phyloP scores from a whole-genome alignment of 1,139 yeast genomes.

The Hemisphaericaspora xylofermentans region DNA sequence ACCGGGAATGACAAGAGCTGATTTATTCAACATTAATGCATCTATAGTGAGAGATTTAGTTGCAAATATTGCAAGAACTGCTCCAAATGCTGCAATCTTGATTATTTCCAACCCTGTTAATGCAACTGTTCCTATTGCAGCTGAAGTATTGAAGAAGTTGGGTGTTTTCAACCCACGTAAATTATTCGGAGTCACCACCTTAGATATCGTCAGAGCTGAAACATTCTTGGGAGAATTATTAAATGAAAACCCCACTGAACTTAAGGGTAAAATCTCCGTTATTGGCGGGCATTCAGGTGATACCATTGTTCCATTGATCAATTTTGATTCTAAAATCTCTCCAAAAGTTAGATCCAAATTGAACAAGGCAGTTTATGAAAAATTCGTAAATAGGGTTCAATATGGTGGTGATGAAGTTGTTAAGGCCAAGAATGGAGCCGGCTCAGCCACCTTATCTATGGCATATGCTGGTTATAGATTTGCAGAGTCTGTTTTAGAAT shows the following conservation, averaged over 20 bases:
- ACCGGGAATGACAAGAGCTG: conserved; percentile 81
- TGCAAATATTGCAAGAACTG: conserved; percentile 53
- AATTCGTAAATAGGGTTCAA: conserved; percentile 61
- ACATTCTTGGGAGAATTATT: conserved; percentile 54
- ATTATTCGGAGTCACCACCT: conserved; percentile 71
- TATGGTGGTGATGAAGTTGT: conserved; percentile 82
- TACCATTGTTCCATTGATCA: conserved; percentile 83
- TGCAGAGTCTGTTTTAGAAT: conserved; percentile 42
- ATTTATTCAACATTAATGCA: conserved; percentile 72
- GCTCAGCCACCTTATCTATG: conserved; percentile 78
- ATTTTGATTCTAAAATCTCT: conserved; percentile 2
- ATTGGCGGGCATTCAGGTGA: conserved; percentile 99
- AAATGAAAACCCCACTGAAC: conserved; percentile 32
- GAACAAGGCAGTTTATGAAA: conserved; percentile 1
- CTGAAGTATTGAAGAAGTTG: conserved; percentile 60
- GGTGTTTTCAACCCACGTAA: conserved; percentile 64
- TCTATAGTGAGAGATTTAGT: conserved; percentile 63
- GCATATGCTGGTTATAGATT: conserved; percentile 75
- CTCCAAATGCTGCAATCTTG: conserved; percentile 64
- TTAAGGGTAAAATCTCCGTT: conserved; percentile 60
- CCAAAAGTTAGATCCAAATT: not conserved
- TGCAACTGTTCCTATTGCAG: conserved; percentile 74
- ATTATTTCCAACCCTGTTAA: conserved; percentile 76
- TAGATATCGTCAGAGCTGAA: conserved; percentile 70
- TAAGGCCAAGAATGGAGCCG: conserved; percentile 73